phyloP scores from a whole-genome alignment of 768 basidiomycete species.

The Gymnopilus junonius region DNA sequence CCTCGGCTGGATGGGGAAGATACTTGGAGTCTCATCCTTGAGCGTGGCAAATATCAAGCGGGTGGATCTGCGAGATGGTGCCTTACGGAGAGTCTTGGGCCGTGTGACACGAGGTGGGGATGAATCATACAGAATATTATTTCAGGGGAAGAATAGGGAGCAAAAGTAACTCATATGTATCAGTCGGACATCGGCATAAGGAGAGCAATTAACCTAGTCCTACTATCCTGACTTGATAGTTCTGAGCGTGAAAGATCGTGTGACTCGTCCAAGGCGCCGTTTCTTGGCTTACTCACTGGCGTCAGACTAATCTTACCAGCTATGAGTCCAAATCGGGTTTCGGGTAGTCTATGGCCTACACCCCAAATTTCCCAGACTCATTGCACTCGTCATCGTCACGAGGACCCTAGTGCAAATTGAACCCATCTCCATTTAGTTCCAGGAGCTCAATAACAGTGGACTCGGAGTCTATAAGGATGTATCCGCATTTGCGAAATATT shows the following conservation, averaged over 20 bases:
- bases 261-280: too few relatives aligned
- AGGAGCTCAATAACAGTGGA: not conserved
- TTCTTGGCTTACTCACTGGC: too few relatives aligned
- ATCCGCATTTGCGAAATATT: not conserved
- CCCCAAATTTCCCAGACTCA: too few relatives aligned
- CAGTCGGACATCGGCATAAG: too few relatives aligned
- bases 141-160: not conserved
- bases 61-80: conserved; percentile 37
- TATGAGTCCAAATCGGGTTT: too few relatives aligned
- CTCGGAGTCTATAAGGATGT: not conserved
- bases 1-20: conserved; percentile 59
- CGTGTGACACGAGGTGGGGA: conserved; percentile 44
- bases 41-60: conserved; percentile 29
- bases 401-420: not conserved
- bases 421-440: not conserved
- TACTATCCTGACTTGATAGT: too few relatives aligned
- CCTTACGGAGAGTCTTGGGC: conserved; percentile 47
- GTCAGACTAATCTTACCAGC: too few relatives aligned
- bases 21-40: conserved; percentile 49
- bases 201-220: too few relatives aligned
- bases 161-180: too few relatives aligned
- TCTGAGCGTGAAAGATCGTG: too few relatives aligned
- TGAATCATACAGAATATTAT: conserved; percentile 11
- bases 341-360: too few relatives aligned
- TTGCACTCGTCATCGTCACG: too few relatives aligned